Evolutionary conservation across 441 rosid genomes (phyloP).

Genomic region (Gossypium gossypioides): DNA sequence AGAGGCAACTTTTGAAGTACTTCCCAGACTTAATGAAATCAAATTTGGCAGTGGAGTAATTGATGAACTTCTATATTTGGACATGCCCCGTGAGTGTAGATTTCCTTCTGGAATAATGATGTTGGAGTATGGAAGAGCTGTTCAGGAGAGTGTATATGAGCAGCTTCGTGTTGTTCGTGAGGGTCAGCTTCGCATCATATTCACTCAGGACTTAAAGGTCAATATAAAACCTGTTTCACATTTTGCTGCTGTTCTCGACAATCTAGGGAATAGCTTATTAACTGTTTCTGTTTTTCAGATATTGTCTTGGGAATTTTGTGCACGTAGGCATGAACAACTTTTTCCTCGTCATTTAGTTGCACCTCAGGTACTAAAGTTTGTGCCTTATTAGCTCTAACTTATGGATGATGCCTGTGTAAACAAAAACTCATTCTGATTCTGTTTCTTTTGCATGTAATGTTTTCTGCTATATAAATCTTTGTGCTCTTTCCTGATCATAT

Average conservation of each 20-base stretch:
- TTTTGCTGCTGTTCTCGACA: neutral
- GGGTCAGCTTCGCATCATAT: slow-evolving; percentile 90
- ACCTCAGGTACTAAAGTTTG: slow-evolving; percentile 58
- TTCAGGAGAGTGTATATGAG: slow-evolving; percentile 93
- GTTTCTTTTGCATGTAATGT: neutral
- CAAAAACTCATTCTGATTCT: neutral
- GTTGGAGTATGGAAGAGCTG: slow-evolving; percentile 85
- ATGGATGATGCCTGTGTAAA: neutral
- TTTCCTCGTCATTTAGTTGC: slow-evolving; percentile 93
- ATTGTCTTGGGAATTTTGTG: slow-evolving; percentile 97
- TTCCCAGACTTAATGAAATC: slow-evolving; percentile 92
- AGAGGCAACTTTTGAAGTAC: slow-evolving; percentile 96
- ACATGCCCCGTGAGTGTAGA: slow-evolving; percentile 80
- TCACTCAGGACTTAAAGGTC: slow-evolving; percentile 88
- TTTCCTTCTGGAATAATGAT: slow-evolving; percentile 70
- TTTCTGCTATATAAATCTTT: neutral
- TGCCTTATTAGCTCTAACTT: neutral
- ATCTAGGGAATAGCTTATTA: slow-evolving; percentile 8
- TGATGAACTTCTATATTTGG: slow-evolving; percentile 87
- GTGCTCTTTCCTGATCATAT: neutral
- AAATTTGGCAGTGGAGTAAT: slow-evolving; percentile 93
- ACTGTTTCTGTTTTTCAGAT: slow-evolving; percentile 39
- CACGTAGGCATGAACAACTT: slow-evolving; percentile 87
- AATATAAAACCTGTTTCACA: slow-evolving; percentile 10
- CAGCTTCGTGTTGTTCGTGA: slow-evolving; percentile 96